Evolutionary conservation across 1,284 basidiomycete species (phyloP), one percentile per base, ranked within the genome.

Genomic region (Irpex sp.): DNA sequence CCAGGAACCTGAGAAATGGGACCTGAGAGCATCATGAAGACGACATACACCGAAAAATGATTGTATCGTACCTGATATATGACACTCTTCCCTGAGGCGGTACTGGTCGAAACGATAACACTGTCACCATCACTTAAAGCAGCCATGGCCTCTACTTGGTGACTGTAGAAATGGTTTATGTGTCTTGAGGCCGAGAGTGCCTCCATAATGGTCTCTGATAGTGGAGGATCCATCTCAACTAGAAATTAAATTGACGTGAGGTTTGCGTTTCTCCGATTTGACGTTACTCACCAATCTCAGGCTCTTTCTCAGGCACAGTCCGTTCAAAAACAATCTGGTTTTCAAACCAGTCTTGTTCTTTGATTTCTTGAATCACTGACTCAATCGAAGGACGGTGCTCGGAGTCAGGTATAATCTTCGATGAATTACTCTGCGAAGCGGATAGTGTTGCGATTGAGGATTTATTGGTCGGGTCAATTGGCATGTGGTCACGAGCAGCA

Each of bases 51-150:
- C n/a, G 19, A 3, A 15, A 4, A 31, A 47, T 4, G 44, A 8
- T 26, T 17, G 34, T 34, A 26, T 64, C 67, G 48, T 65, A 89
- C 91, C 78, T 93, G 91, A 74, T 94, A 97, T 59, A 97, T 94
- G 19, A 97, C 81, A 73, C 93, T 96, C 76, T 97, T 97, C 6
- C 94, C 94, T 3, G 93, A 95, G 2, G 94, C 94, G 2, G 95
- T 97, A 68, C 89, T 91, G 0, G 94, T 97, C 1, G 93, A 95
- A 17, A 96, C 92, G 57, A 97, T 93, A 26, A 96, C 93, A 73
- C 94, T 82, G 60, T 84, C 83, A 5, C 85, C 84, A 44, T 76
- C 71, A 8, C 79, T 74, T 17, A 97, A 78, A 0, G 88, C 85
- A 65, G 86, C 83, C 65, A 97, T 89, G 0, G 95, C 92, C 38